Base-by-base conservation (phyloP, 179 eudicot genomes). In the Dionaea muscipula region DNA sequence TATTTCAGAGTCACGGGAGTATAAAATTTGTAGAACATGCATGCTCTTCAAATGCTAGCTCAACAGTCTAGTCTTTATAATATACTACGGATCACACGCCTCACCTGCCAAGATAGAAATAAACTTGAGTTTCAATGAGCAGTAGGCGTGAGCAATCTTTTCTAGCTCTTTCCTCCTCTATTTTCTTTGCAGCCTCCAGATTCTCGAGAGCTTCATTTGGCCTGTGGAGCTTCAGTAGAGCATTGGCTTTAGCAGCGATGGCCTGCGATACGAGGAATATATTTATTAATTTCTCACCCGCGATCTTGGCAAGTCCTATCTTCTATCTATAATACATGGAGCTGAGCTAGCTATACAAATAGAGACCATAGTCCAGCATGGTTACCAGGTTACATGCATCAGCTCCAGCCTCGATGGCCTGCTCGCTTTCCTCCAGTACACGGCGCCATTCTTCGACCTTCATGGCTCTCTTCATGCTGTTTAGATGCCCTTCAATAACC, bases 381-480 rank as follows among this genome's bases (percentile, higher is more conserved):
- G 26, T 19, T 48, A 60, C 64, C 64, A 47, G 45, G 31, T 60
- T 33, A 49, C 36, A 49, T 3, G 47, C 48, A 50, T 48, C 25
- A 25, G 56, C 64, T 49, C 64, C 64, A 49, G 64, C 56, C 53
- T 49, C n/a, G 10, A 26, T 12, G 5, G 56, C 36, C 0, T 51
- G 60, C 2, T 11, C 37, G 22, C 73, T 59, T 64, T 82, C 82
- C 41, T 53, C 63, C 14, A 79, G 43, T 28, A 82, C 53, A 12
- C 68, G 35, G 50, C 70, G 73, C 89, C 85, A 82, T 53, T 79
- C 85, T 51, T 69, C 49, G n/a, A 40, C 67, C 39, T 53, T 79
- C 60, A 74, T 70, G 17, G 80, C 72, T 45, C 67, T 79, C 0
- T 75, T 79, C 49, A 83, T 71, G 33, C 51, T 74, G 41, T 24